Evolutionary conservation across 1,284 basidiomycete species (phyloP), one percentile per base, ranked within the genome.

Genomic region (Microbotryomycetes sp.): DNA sequence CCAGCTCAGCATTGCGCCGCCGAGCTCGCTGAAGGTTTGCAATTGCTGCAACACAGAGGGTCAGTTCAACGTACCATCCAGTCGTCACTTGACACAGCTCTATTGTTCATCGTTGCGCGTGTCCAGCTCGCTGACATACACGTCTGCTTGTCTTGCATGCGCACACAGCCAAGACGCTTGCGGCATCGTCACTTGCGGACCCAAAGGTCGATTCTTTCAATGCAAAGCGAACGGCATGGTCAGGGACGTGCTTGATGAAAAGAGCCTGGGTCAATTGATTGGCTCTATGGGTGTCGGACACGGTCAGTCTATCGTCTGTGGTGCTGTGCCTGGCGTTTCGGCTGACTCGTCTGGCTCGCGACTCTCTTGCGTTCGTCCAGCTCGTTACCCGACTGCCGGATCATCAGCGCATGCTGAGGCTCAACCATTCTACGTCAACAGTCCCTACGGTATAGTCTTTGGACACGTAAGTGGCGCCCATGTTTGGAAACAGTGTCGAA

Each of bases 141-240:
- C 9, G n/a, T 9, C 49, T 22, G 49, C 49, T 22, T 22, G 9
- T 9, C 49, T 28, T 50, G 72, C 73, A 46, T 60, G 65, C 48
- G 19, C 32, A 68, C 58, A 60, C 74, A 94, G 94, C 32, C 94
- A 99, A 76, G 94, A 99, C 82, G 96, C 96, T 0, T 97, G 93
- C 67, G 96, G 96, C 58, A 88, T 98, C 73, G 88, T 99, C 63
- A 98, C 96, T 52, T 96, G 96, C 76, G 96, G 93, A 3, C 83
- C 85, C 19, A 92, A 92, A 74, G 96, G 96, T 51, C 86, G 93
- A 51, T 90, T 99, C 77, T 94, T 89, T 77, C 96, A 99, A 77
- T 92, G 89, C 82, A 99, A 99, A 79, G 91, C 92, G n/a, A 99
- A 98, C 76, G 96, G 96, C 49, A 98, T 99, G 96, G 94, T 99